These are phyloP conservation scores for Leishmania aethiopica DNA, from an alignment of 208 protist genomes.

Conservation along the genomic window DNA sequence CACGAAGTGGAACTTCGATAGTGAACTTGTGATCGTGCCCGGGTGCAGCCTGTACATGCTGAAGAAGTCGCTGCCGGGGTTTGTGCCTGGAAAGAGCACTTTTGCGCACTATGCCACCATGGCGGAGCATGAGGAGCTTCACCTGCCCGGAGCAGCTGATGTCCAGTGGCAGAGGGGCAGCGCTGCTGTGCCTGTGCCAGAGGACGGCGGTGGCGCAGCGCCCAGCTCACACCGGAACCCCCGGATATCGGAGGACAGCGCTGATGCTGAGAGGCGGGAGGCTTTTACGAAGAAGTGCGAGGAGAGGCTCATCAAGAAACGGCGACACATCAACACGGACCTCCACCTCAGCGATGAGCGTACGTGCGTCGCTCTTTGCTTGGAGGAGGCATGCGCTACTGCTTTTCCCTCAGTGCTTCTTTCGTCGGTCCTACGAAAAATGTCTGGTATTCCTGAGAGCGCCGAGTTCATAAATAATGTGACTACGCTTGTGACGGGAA, in stretches of 20 bases:
- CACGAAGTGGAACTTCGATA: too few species aligned
- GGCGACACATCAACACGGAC: background rate
- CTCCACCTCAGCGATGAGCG: constrained; percentile 14
- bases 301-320: background rate
- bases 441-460: background rate
- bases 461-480: background rate
- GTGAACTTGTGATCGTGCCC: too few species aligned
- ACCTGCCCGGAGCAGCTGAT: too few species aligned
- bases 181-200: background rate
- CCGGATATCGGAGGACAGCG: background rate
- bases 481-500: background rate
- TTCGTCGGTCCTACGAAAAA: background rate
- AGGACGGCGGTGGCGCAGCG: background rate
- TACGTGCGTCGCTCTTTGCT: constrained; percentile 3
- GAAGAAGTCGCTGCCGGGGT: too few species aligned
- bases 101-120: too few species aligned
- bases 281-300: background rate
- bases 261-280: background rate
- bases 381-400: background rate
- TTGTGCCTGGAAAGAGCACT: too few species aligned
- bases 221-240: background rate
- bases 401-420: background rate
- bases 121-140: too few species aligned
- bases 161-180: background rate
- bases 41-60: too few species aligned